A percentile compares a stretch with the other conserved stretches of the same genome.
These are phyloP conservation scores for Suillus clintonianus DNA, from an alignment of 768 basidiomycete species.

Conservation along the genomic window DNA sequence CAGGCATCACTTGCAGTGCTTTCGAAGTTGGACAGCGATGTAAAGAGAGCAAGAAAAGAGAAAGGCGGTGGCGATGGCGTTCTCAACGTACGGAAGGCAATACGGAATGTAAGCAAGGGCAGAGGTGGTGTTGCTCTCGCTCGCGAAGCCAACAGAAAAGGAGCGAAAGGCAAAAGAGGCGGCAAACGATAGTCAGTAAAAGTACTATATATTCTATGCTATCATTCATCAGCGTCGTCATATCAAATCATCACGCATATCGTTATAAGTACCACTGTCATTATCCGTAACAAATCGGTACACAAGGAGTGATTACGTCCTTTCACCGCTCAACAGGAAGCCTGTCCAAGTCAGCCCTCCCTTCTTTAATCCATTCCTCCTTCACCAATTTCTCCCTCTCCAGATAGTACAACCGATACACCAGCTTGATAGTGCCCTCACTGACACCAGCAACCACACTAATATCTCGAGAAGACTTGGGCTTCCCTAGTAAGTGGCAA, in stretches of 20 bases:
- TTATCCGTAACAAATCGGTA: constrained; percentile 1
- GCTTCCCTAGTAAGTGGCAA: constrained; percentile 74
- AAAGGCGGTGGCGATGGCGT: constrained; percentile 46
- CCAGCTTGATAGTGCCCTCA: constrained; percentile 92
- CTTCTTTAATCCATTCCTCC: constrained; percentile 82
- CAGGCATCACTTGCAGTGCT: constrained; percentile 74
- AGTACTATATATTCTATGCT: not conserved
- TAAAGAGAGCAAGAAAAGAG: constrained; percentile 54
- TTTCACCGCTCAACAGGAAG: constrained; percentile 26
- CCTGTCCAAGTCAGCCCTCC: constrained; percentile 54
- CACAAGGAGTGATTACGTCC: not conserved
- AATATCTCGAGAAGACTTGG: constrained; percentile 82
- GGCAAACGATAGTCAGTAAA: constrained; percentile 22
- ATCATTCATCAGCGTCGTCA: not conserved
- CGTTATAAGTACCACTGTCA: constrained; percentile 2
- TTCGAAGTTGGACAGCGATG: constrained; percentile 70
- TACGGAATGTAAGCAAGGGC: constrained; percentile 73
- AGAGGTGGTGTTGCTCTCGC: constrained; percentile 63
- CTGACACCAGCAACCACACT: constrained; percentile 90
- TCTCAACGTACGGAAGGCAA: constrained; percentile 88
- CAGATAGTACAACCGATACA: constrained; percentile 76
- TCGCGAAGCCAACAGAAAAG: constrained; percentile 36
- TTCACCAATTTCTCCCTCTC: constrained; percentile 81
- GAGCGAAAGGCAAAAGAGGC: constrained; percentile 27
- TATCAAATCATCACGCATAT: not conserved